Conservation (phyloP, 169 alveolate species). For the Amoebophrya sp. region DNA sequence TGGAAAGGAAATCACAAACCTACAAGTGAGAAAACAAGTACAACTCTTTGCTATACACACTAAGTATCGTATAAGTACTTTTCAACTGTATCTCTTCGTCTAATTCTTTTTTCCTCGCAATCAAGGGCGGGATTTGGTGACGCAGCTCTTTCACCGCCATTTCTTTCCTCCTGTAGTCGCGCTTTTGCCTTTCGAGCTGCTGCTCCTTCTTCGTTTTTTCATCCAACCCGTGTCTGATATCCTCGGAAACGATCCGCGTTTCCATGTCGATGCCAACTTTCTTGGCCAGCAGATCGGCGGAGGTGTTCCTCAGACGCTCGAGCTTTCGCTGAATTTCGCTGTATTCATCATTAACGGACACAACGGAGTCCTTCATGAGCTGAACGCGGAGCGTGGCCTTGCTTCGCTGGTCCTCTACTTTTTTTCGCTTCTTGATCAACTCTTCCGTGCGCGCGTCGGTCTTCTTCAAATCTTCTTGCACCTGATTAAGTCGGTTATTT, state of each 20-base stretch:
- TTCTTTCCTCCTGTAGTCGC: background rate
- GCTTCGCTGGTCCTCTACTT: background rate
- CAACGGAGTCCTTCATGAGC: background rate
- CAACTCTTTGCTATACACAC: too few species aligned
- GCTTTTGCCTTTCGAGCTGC: background rate
- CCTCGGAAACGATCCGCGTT: background rate
- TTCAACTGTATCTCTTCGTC: background rate
- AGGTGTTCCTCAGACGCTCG: background rate
- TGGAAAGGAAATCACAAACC: too few species aligned
- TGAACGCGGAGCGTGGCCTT: slow-evolving; percentile 8
- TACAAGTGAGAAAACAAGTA: too few species aligned
- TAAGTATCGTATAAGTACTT: background rate
- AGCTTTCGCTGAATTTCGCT: background rate
- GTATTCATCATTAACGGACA: background rate
- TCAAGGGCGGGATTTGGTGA: background rate
- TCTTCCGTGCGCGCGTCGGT: background rate
- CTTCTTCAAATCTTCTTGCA: background rate
- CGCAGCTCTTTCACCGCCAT: background rate
- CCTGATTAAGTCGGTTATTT: background rate
- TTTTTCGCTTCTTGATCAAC: background rate
- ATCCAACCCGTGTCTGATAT: background rate
- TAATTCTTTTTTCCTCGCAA: background rate
- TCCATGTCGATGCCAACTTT: background rate
- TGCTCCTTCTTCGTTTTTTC: background rate
- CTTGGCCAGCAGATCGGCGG: background rate